Conservation (phyloP, 225 moss, liverwort and hornwort genomes). For the Physcomitrium patens region DNA sequence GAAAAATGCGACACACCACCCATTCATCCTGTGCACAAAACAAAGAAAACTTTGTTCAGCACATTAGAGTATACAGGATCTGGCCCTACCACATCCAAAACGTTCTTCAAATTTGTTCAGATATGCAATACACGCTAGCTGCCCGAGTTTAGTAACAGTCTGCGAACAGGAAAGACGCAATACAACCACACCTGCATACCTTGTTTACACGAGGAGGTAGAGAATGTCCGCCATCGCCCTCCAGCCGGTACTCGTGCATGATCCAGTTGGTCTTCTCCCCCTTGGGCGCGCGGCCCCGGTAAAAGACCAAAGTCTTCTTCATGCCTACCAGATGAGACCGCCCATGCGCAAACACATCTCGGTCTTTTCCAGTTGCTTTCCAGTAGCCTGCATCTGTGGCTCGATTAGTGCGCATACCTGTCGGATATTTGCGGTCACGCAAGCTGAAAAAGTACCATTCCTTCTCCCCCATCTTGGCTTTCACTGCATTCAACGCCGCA, state of each 20-base stretch:
- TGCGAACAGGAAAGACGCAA: neutral
- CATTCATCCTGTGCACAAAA: slow-evolving; percentile 55
- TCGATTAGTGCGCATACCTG: slow-evolving; percentile 68
- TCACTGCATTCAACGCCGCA: slow-evolving; percentile 38
- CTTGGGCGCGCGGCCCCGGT: slow-evolving; percentile 64
- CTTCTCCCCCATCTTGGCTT: slow-evolving; percentile 70
- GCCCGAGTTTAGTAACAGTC: neutral
- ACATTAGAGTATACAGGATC: neutral
- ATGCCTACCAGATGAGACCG: slow-evolving; percentile 58
- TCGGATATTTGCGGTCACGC: slow-evolving; percentile 67
- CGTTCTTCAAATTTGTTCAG: no score
- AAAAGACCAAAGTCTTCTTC: slow-evolving; percentile 71
- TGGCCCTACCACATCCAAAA: neutral
- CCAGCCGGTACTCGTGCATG: slow-evolving; percentile 68
- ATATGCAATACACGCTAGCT: neutral
- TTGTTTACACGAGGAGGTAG: slow-evolving; percentile 50
- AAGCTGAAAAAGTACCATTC: slow-evolving; percentile 74
- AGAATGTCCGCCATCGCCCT: slow-evolving; percentile 44
- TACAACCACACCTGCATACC: slow-evolving; percentile 24
- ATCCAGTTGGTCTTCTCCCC: slow-evolving; percentile 74
- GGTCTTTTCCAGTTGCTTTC: slow-evolving; percentile 71
- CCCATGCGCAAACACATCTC: slow-evolving; percentile 56
- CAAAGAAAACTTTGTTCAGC: slow-evolving; percentile 3
- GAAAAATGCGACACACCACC: slow-evolving; percentile 69
- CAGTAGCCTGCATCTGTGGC: slow-evolving; percentile 67